Evolutionary conservation across 208 protist genomes (phyloP).

Genomic region (Acanthamoeba castellanii): DNA sequence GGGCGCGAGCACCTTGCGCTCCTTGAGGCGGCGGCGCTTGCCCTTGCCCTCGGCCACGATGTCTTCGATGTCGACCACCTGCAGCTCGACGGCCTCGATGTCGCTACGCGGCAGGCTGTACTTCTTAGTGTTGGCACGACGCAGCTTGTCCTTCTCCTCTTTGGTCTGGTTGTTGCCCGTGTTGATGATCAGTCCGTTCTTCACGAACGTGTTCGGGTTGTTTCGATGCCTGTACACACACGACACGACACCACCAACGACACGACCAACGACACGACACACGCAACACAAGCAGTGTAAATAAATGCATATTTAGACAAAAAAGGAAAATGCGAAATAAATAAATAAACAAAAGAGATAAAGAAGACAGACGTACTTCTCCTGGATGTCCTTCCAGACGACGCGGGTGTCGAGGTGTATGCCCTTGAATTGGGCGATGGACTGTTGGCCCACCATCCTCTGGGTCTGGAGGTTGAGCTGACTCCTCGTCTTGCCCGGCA

Average conservation of each 20-base stretch:
- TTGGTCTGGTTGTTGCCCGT: constrained; percentile 58
- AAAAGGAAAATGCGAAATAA: neutral
- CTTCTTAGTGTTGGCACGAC: neutral
- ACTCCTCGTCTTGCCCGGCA: constrained; percentile 74
- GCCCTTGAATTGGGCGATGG: constrained; percentile 69
- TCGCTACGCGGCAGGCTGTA: constrained; percentile 3
- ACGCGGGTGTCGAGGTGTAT: constrained; percentile 63
- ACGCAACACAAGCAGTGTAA: neutral
- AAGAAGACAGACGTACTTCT: constrained; percentile 31
- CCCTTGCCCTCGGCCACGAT: constrained; percentile 18
- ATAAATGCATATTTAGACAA: neutral
- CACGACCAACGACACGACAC: too few relatives aligned
- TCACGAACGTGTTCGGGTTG: constrained; percentile 45
- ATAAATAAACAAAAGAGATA: neutral
- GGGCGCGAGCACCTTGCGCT: neutral
- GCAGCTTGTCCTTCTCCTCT: neutral
- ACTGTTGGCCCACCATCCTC: constrained; percentile 80
- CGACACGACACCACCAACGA: too few relatives aligned
- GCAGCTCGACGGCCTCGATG: constrained; percentile 53
- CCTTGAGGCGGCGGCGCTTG: neutral
- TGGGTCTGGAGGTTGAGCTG: constrained; percentile 81
- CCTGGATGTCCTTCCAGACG: neutral
- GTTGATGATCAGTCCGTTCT: constrained; percentile 82
- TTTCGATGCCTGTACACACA: neutral
- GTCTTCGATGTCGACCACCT: neutral